phyloP scores from a whole-genome alignment of 768 basidiomycete genomes.

The Chalciporus piperatus region DNA sequence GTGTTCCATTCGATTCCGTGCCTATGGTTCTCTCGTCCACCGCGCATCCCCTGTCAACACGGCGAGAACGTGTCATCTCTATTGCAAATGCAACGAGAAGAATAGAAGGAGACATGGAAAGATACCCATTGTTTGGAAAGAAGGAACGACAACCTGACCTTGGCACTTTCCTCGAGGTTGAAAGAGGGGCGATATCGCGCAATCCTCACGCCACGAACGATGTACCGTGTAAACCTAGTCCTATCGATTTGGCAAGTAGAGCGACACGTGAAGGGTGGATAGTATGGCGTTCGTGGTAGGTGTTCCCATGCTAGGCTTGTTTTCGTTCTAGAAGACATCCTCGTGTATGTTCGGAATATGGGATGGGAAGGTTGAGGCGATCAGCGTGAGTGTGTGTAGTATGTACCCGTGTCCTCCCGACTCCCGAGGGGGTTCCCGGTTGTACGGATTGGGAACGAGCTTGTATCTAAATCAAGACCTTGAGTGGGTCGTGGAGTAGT shows the following conservation, averaged over 20 bases:
- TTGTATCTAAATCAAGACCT: neutral
- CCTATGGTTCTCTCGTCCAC: no score
- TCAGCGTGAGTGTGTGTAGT: neutral
- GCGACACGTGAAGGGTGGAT: slow-evolving; percentile 2
- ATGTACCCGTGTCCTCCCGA: slow-evolving; percentile 15
- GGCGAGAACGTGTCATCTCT: no score
- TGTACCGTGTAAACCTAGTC: slow-evolving; percentile 2
- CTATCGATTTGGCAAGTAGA: slow-evolving; percentile 12
- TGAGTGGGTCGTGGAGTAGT: neutral
- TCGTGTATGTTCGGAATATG: slow-evolving; percentile 15
- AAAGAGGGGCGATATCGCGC: slow-evolving; percentile 19
- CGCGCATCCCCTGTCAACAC: no score
- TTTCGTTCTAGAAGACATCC: slow-evolving; percentile 14
- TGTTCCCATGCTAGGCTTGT: slow-evolving; percentile 12
- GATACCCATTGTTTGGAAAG: neutral
- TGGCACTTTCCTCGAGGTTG: neutral
- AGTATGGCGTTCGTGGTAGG: slow-evolving; percentile 13
- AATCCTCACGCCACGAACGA: neutral
- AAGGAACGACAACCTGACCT: neutral
- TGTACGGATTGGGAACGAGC: neutral
- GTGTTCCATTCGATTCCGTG: no score
- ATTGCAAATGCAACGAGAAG: no score
- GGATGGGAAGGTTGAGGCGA: slow-evolving; percentile 8
- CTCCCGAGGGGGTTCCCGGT: slow-evolving; percentile 13
- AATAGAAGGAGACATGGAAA: no score